Evolutionary conservation across 441 rosid genomes (phyloP).

Genomic region (Theobroma grandiflorum): DNA sequence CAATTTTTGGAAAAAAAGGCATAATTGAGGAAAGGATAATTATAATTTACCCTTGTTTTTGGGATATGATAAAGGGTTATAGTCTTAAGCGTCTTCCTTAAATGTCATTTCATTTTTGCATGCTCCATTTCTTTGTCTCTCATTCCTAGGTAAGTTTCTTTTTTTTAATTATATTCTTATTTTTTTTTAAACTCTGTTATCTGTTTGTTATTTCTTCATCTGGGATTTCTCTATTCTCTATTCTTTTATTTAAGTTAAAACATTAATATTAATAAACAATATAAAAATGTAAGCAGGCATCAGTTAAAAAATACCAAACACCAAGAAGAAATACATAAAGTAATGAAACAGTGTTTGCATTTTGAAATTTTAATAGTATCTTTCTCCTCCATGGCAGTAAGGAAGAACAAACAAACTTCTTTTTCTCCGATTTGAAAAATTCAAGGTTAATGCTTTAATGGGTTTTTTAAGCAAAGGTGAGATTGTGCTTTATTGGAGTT

Average conservation of each 20-base stretch:
- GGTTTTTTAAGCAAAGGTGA: conserved; percentile 49
- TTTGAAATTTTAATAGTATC: conserved; percentile 20
- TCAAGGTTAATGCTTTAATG: conserved; percentile 34
- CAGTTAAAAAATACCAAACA: neutral
- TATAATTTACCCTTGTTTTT: conserved; percentile 28
- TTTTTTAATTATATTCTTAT: conserved; percentile 33
- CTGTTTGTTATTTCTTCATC: conserved; percentile 52
- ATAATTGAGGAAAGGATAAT: conserved; percentile 16
- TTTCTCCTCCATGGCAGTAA: conserved; percentile 42
- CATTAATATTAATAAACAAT: neutral
- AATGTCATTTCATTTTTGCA: conserved; percentile 43
- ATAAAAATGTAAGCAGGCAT: conserved; percentile 2
- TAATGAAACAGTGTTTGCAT: conserved; percentile 18
- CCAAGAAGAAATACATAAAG: neutral
- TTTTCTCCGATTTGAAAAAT: conserved; percentile 50
- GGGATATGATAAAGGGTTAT: conserved; percentile 36
- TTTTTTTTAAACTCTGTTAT: conserved; percentile 36
- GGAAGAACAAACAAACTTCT: conserved; percentile 24
- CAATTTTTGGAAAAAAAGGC: neutral
- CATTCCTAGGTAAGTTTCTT: conserved; percentile 49
- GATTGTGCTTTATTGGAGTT: conserved; percentile 29
- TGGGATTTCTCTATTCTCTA: conserved; percentile 52
- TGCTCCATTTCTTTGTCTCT: conserved; percentile 46
- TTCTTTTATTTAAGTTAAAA: neutral
- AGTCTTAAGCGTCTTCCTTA: conserved; percentile 37